phyloP scores from a whole-genome alignment of 495 filamentous ascomycete genomes.

The Talaromyces stipitatus region DNA sequence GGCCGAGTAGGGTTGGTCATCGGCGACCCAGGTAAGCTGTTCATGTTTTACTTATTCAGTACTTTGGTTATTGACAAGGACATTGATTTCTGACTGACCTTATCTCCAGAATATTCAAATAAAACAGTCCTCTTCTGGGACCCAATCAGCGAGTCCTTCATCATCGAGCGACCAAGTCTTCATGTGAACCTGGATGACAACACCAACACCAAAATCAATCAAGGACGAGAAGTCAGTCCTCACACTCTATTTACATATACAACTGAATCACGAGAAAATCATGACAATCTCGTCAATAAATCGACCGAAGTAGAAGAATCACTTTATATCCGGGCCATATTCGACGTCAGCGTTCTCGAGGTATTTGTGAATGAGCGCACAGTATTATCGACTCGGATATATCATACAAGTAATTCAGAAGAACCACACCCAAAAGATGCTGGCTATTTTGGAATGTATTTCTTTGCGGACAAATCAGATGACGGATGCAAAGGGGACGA shows the following conservation, averaged over 20 bases:
- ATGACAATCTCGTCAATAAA: no score
- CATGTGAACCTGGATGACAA: not conserved
- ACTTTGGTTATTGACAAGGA: no score
- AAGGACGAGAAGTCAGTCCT: conserved; percentile 21
- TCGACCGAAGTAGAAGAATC: conserved; percentile 26
- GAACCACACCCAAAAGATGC: not conserved
- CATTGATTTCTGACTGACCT: no score
- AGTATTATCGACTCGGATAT: conserved; percentile 29
- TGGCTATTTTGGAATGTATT: not conserved
- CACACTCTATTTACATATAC: conserved; percentile 30
- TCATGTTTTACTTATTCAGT: no score
- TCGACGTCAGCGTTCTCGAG: conserved; percentile 30
- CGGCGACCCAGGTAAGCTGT: conserved; percentile 13
- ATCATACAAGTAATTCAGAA: conserved; percentile 3
- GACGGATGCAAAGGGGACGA: not conserved
- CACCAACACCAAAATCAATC: conserved; percentile 20
- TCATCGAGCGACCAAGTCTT: conserved; percentile 20
- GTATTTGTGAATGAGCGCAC: conserved; percentile 34
- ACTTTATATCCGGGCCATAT: conserved; percentile 27
- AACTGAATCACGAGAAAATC: conserved; percentile 7
- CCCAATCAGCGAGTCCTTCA: conserved; percentile 24
- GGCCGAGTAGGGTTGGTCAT: conserved; percentile 22
- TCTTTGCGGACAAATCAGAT: not conserved
- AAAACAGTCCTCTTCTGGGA: conserved; percentile 22
- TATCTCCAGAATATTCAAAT: no score